Evolutionary conservation across 805 yeast species (phyloP).

Genomic region (Saturnispora sanitii): DNA sequence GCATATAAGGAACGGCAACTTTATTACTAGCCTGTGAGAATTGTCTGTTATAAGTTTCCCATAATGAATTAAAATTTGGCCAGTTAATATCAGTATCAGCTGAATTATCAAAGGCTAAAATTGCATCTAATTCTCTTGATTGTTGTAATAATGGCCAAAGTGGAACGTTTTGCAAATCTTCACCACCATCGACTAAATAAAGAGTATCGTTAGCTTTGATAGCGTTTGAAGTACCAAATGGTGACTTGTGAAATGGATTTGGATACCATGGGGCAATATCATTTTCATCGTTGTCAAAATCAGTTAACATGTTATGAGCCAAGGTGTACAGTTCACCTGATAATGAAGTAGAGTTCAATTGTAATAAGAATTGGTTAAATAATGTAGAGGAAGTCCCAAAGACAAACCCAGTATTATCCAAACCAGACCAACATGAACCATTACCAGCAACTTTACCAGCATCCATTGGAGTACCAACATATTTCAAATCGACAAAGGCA

Average conservation of each 20-base stretch:
- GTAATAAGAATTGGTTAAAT: constrained; percentile 58
- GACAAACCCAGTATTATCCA: constrained; percentile 73
- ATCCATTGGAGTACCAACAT: constrained; percentile 55
- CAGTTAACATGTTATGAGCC: constrained; percentile 35
- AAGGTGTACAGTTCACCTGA: constrained; percentile 38
- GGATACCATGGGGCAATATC: constrained; percentile 67
- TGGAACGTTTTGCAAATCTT: constrained; percentile 65
- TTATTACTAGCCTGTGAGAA: constrained; percentile 42
- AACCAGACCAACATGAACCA: constrained; percentile 49
- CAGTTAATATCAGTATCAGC: constrained; percentile 51
- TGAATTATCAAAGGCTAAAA: constrained; percentile 58
- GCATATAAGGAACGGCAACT: constrained; percentile 72
- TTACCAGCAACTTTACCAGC: constrained; percentile 44
- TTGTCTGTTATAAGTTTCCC: constrained; percentile 49
- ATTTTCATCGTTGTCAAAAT: constrained; percentile 35
- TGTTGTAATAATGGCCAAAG: constrained; percentile 54
- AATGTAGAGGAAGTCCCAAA: constrained; percentile 78
- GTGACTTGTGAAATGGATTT: constrained; percentile 53
- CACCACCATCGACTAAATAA: constrained; percentile 71
- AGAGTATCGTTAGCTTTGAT: constrained; percentile 35
- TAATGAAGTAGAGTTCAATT: constrained; percentile 44
- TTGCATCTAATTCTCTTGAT: constrained; percentile 49
- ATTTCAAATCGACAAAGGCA: constrained; percentile 56
- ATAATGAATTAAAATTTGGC: constrained; percentile 62
- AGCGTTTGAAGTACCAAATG: constrained; percentile 28